Evolutionary conservation across 202 grass and related monocot species (phyloP), one percentile per base, ranked within the genome.

Genomic region (Tripidium arundinaceum): DNA sequence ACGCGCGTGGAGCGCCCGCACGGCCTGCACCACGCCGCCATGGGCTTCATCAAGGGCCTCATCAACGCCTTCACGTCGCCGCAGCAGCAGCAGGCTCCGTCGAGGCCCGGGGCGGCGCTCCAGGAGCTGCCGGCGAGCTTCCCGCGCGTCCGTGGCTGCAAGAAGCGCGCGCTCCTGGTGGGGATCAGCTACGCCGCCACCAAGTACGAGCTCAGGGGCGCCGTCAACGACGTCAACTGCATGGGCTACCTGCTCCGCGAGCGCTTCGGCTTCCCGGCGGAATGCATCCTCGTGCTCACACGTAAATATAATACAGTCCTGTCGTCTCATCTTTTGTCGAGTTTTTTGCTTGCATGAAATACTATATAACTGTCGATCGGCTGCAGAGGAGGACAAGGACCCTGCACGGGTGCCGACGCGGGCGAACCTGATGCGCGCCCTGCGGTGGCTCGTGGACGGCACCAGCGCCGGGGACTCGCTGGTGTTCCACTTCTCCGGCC

Each of bases 401-500:
- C 75, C 79, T 28, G 9, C 6, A 4, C 83, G 58, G 63, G 40
- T 64, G 33, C 94, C 94, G 62, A 94, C 78, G 8, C 83, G 85
- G 78, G 36, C 43, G 24, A 98, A 94, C 90, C 68, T 98, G 22
- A 25, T 67, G 42, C 79, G 67, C 3, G 94, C 89, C 34, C 90
- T 97, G 94, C 79, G 70, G 72, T 97, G 94, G 94, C 87, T 97
- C 18, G 87, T 97, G 77, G 76, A 77, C n/a, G 94, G 80, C 9
- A 63, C 80, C 65, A 24, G n/a, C 52, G 46, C 65, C 0, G 91
- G 94, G 0, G 89, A 97, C 79, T 97, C 94, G 0, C 85, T 97
- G 64, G 83, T 97, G 78, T 91, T 94, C 83, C 91, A 94, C 73
- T 97, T 90, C 89, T 97, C 94, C 2, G 94, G 94, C 6, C 94